These are phyloP conservation scores for Umbelopsis vinacea DNA, from an alignment of 192 early-diverging fungal genomes.

Conservation along the genomic window DNA sequence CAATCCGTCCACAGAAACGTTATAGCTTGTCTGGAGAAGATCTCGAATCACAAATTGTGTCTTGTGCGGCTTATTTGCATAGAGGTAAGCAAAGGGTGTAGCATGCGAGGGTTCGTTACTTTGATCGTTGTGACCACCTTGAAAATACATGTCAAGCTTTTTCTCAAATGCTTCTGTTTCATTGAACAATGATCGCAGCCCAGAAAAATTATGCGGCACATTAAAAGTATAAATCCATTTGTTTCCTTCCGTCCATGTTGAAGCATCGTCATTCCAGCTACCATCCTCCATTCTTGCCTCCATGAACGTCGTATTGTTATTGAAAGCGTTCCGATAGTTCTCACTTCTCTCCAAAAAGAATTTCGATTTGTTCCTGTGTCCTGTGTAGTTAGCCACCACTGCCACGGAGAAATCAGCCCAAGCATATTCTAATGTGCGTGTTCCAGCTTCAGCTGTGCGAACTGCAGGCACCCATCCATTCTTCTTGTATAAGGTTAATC, in stretches of 20 bases:
- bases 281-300: neutral
- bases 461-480: conserved; percentile 5
- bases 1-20: neutral
- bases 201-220: conserved; percentile 4
- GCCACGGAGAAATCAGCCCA: conserved; percentile 9
- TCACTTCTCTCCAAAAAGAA: neutral
- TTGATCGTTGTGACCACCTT: conserved; percentile 13
- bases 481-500: conserved; percentile 5
- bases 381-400: conserved; percentile 1
- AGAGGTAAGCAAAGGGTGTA: conserved; percentile 6
- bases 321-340: neutral
- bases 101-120: conserved; percentile 12
- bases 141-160: neutral
- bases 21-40: conserved; percentile 5
- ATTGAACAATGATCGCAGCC: neutral
- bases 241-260: conserved; percentile 7
- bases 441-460: neutral
- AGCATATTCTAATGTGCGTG: conserved; percentile 10
- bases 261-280: neutral
- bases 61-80: neutral
- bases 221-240: conserved; percentile 13
- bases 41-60: neutral
- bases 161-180: neutral
- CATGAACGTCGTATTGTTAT: conserved; percentile 9
- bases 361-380: neutral